Base-by-base conservation (phyloP, 495 filamentous ascomycete genomes). In the Lindgomyces ingoldianus region DNA sequence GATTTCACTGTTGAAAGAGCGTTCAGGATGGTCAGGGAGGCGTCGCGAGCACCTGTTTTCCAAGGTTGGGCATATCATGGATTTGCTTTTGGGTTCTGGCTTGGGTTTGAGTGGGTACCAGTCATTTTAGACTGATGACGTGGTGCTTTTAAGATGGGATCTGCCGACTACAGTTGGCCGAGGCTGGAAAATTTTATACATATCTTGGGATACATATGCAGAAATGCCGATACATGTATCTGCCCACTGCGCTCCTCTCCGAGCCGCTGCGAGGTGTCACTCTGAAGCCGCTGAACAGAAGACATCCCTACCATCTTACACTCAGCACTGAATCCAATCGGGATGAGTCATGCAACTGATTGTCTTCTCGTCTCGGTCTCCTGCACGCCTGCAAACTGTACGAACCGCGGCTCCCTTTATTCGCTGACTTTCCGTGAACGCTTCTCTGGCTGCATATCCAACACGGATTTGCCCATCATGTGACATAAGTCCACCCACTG, bases 371-470 rank as follows among this genome's bases (percentile, higher is more conserved):
- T 14, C 6, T 39, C 14, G 33, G 14, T 14, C 33, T 6, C 33
- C 14, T 6, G 33, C 6, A 39, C 14, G 33, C 33, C 6, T 39
- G 14, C 21, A 18, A 8, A n/a, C 21, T n/a, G 44, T 4, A 47
- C 18, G 44, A 47, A 47, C 8, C 18, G 4, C 6, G 8, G 8
- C 6, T 47, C 44, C 8, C 44, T 18, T 47, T n/a, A 47, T 55
- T 55, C 26, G 51, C 30, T 24, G 51, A 16, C 3, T 10, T 14
- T n/a, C 3, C 19, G n/a, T 2, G 4, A 36, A 57, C 30, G 33
- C n/a, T 45, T 57, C 21, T n/a, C 53, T 41, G 36, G 30, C 53
- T 57, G 30, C 53, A 57, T 14, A 41, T 44, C 10, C 29, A 18
- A 18, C n/a, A 24, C 29, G 29, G 26, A 42, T 44, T 21, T 57